Evolutionary conservation across 139 green algal species (phyloP).

Genomic region (Zygnema cylindricum): DNA sequence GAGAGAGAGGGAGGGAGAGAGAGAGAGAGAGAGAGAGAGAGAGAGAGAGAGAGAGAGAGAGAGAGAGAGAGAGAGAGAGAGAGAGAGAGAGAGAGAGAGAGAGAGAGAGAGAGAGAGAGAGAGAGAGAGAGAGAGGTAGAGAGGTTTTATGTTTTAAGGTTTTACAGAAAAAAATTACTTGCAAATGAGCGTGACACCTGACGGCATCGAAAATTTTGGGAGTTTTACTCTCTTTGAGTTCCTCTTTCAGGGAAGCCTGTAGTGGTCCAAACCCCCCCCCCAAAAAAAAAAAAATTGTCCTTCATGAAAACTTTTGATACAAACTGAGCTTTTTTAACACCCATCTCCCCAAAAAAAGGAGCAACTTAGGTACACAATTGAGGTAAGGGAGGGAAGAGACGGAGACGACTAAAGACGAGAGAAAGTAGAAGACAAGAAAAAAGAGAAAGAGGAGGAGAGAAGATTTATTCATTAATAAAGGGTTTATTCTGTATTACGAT

Average conservation of each 20-base stretch:
- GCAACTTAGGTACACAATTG: too few relatives aligned
- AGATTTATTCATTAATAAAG: too few relatives aligned
- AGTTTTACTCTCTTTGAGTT: background rate
- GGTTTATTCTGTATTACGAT: too few relatives aligned
- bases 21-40: background rate
- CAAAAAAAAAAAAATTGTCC: too few relatives aligned
- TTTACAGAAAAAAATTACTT: constrained; percentile 6
- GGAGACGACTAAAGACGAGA: too few relatives aligned
- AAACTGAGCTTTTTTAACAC: too few relatives aligned
- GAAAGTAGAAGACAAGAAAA: too few relatives aligned
- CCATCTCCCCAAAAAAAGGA: too few relatives aligned
- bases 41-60: background rate
- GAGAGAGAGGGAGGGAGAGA: background rate
- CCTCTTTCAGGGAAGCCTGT: background rate
- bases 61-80: background rate
- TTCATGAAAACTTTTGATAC: too few relatives aligned
- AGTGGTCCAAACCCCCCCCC: too few relatives aligned
- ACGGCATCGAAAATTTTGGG: constrained; percentile 13
- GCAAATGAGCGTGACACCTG: constrained; percentile 18
- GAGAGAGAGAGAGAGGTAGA: background rate
- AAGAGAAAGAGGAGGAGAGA: too few relatives aligned
- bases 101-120: background rate
- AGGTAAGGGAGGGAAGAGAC: too few relatives aligned
- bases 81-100: background rate
- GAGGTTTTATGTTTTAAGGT: background rate